Evolutionary conservation across 1,284 basidiomycete genomes (phyloP), one percentile per base, ranked within the genome.

Genomic region (Puccinia novopanici): DNA sequence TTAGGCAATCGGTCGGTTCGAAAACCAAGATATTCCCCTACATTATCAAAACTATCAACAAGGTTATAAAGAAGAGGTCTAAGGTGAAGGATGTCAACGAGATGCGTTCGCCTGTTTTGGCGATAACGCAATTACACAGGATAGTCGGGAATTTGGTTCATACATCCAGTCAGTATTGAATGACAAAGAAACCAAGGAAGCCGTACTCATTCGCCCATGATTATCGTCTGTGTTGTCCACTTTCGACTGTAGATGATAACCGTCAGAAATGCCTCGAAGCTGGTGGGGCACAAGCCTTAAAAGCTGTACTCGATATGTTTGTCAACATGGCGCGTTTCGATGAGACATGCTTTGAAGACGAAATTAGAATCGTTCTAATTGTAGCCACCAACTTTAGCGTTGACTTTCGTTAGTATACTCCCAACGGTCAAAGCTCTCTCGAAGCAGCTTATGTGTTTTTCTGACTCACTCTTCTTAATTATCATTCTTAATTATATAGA

Each of bases 141-240:
- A 63, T 80, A n/a, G n/a, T 80, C 27, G 78, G 78, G 37, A 80
- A 80, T 57, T 57, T 80, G 45, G 78, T 80, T 30, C 78, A 80
- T 59, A 74, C 78, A 42, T 59, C 59, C 30, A 61, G 71, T 73
- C 17, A 65, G n/a, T 79, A 45, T 52, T 19, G 9, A 71, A 2
- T 27, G 13, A 30, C n/a, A 24, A 73, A 19, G 19, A 54, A 6
- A 54, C n/a, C 12, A 19, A 27, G 59, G 5, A 57, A 57, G 17
- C 0, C 6, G 15, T 57, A 73, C 9, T 40, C 22, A 74, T 3
- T 15, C 15, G 19, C 30, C 10, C 24, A 22, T 42, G 30, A 19
- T 19, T 48, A 5, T 57, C n/a, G 40, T 42, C 2, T 19, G 13
- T 27, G 15, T n/a, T 55, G 15, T 59, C 9, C 15, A 42, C 57